phyloP scores from a whole-genome alignment of 345 rosid genomes.

The Eucalyptus virginea region DNA sequence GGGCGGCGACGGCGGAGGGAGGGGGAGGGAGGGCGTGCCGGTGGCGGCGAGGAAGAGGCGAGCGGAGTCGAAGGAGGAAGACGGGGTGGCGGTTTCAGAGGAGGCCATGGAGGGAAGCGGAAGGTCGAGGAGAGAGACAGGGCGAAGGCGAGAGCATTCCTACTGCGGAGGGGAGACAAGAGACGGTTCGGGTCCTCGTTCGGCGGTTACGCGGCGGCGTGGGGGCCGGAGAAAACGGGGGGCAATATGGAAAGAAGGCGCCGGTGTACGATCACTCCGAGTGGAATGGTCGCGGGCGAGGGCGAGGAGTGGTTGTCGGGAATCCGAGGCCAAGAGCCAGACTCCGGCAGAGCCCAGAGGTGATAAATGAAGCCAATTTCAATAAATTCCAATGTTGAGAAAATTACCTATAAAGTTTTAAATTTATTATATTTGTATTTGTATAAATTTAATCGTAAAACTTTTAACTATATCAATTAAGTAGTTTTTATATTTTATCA shows the following conservation, averaged over 20 bases:
- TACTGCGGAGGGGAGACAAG: not conserved
- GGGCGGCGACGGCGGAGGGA: not conserved
- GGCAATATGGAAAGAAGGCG: not conserved
- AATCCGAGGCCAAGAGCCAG: too few species aligned
- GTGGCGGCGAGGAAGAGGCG: constrained; percentile 35
- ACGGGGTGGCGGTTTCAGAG: not conserved
- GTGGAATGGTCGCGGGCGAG: too few species aligned
- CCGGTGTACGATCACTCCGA: not conserved
- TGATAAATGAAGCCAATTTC: too few species aligned
- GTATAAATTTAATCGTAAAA: too few species aligned
- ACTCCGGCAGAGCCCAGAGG: too few species aligned
- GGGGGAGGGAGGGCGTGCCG: not conserved
- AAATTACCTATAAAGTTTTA: too few species aligned
- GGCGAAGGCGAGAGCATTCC: not conserved
- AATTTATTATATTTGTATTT: too few species aligned
- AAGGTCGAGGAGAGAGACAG: not conserved
- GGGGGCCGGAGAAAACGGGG: not conserved
- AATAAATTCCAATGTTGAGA: too few species aligned
- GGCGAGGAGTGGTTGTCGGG: not conserved
- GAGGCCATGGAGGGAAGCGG: not conserved
- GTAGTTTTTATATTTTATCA: too few species aligned
- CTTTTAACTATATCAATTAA: too few species aligned
- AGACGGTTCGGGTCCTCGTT: not conserved
- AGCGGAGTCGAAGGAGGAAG: constrained; percentile 33
- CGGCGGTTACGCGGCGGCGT: not conserved